phyloP scores from a whole-genome alignment of 306 rosid species.

The Dalbergia oliveri region DNA sequence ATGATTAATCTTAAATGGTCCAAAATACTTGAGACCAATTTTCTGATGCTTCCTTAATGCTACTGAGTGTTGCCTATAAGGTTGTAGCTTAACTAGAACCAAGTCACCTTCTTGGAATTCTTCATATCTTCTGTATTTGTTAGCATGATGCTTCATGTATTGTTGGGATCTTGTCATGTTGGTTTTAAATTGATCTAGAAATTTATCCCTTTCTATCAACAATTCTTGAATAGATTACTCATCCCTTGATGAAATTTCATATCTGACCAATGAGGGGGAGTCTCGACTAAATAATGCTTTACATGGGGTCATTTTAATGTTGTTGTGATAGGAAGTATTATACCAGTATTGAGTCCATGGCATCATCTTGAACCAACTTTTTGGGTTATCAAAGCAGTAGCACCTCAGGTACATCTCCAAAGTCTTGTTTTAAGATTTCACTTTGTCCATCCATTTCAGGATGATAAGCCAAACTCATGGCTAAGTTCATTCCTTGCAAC shows the following conservation, averaged over 20 bases:
- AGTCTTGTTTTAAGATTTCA: not conserved
- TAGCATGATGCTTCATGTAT: no score
- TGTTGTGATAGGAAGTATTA: not conserved
- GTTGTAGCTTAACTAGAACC: no score
- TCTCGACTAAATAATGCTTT: not conserved
- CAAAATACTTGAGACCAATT: no score
- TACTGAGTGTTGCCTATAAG: no score
- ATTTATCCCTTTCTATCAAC: not conserved
- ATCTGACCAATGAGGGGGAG: not conserved
- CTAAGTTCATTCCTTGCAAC: not conserved
- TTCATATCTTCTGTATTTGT: no score
- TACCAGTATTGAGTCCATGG: not conserved
- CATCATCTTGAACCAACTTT: not conserved
- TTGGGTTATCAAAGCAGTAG: not conserved
- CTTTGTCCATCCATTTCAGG: not conserved
- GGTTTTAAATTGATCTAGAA: not conserved
- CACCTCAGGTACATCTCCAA: not conserved
- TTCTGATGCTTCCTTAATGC: no score
- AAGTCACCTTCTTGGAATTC: no score
- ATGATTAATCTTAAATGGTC: no score
- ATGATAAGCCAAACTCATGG: not conserved
- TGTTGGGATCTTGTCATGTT: no score
- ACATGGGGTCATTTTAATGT: not conserved
- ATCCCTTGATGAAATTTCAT: not conserved
- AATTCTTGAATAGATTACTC: not conserved